Base-by-base conservation (phyloP, 2,329 filamentous ascomycete species). In the Colletotrichum cereale region DNA sequence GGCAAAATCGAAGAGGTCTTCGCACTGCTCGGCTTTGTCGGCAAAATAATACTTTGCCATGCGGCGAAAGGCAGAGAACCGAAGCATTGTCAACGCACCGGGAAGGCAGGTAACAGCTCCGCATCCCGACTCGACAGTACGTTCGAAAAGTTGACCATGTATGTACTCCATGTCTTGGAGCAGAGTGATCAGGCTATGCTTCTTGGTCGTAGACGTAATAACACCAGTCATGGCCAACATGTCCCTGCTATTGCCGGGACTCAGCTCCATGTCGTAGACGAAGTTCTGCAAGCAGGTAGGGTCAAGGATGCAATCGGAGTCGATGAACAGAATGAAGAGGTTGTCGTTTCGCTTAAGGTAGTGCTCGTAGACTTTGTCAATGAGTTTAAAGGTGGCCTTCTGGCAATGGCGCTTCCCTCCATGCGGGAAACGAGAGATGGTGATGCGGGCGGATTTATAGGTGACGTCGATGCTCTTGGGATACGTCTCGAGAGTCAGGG, bases 31-130 rank as follows among this genome's bases (percentile, higher is more conserved):
- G 5, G 95, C 94, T 81, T 97, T 97, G 82, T 98, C 96, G 48
- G 95, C 95, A 81, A 99, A 99, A 83, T 99, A 98, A 83, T 97
- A 97, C 79, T 97, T 97, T 78, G 96, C 94, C 95, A 99, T 98
- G 78, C 93, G 92, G 69, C 95, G 89, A 83, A 99, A 98, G 6
- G 96, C 96, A 2, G 96, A 98, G 83, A 98, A 97, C 64, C 96
- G 93, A 65, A 99, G 85, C 85, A 98, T 97, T 0, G 96, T 98
- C 75, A 98, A 84, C n/a, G 96, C 96, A 36, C 96, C 96, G 0
- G 96, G 96, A 58, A 99, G 86, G 81, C 96, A 99, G 42, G 96
- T 98, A 58, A 99, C 96, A 7, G 96, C 91, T 63, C 96, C 96
- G 79, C 96, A 98, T 10, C 93, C 94, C 6, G 96, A 98, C 79